Evolutionary conservation across 2,329 filamentous ascomycete species (phyloP), one percentile per base, ranked within the genome.

Genomic region (Arthrobotrys iridis): DNA sequence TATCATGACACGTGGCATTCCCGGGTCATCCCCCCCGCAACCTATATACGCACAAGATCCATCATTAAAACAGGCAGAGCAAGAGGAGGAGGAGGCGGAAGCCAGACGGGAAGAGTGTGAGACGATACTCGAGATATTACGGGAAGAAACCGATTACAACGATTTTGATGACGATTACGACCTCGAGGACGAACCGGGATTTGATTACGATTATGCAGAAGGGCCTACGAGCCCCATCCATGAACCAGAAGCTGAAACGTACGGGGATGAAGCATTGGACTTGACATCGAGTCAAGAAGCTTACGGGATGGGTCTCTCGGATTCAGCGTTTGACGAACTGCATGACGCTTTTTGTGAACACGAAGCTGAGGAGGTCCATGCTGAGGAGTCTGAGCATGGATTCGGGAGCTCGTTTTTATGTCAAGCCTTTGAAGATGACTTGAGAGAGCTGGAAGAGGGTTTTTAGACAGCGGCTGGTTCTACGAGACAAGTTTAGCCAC

Each of bases 111-210:
- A 75, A 52, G 71, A 75, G 40, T 46, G 68, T 35, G 71, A 75
- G 20, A 63, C 63, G 30, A 41, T 67, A 20, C 22, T 68, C 3
- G 58, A 68, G 37, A 68, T 35, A 1, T 18, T 68, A 22, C 48
- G 71, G 41, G 46, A 64, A 20, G 55, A 75, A 45, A 75, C 71
- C 4, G 71, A 75, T 64, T 68, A 75, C 58, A 75, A 75, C 30
- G 63, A 67, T 20, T 63, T 68, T 64, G 71, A 75, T 26, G 71
- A 75, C 40, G 57, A 75, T 75, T 75, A 75, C 45, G 63, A 75
- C 48, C 45, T 75, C 4, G 46, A 59, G 13, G 71, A 68, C 26
- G 63, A 68, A 15, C 57, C 41, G 4, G 35, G 18, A 10, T 75
- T 75, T 64, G 71, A 75, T 22, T 55, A 55, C 50, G 50, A 55